Evolutionary conservation across 1,284 basidiomycete species (phyloP).

Genomic region (Pseudozyma thailandica): DNA sequence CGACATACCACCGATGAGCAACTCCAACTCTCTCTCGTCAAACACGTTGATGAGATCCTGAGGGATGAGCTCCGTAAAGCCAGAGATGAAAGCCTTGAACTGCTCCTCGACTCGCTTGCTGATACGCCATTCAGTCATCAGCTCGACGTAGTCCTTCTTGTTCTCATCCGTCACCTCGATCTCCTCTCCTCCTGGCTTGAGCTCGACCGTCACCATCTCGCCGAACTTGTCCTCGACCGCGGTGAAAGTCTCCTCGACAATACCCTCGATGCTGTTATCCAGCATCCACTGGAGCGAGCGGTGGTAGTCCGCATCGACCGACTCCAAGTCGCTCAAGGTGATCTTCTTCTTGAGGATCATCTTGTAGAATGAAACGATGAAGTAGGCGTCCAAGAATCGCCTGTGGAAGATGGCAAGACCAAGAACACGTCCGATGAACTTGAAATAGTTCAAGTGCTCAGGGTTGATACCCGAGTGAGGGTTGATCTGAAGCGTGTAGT

Average conservation of each 20-base stretch:
- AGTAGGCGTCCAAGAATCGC: slow-evolving; percentile 98
- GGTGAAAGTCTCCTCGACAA: slow-evolving; percentile 67
- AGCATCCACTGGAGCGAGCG: slow-evolving; percentile 94
- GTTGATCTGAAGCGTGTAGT: slow-evolving; percentile 98
- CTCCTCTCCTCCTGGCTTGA: slow-evolving; percentile 86
- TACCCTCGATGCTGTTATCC: slow-evolving; percentile 66
- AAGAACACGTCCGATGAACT: slow-evolving; percentile 94
- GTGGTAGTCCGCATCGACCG: slow-evolving; percentile 73
- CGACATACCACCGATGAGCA: slow-evolving; percentile 95
- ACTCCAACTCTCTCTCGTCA: slow-evolving; percentile 94
- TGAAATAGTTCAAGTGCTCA: slow-evolving; percentile 99
- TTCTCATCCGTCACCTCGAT: slow-evolving; percentile 93
- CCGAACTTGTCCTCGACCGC: slow-evolving; percentile 96
- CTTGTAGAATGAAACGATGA: slow-evolving; percentile 99
- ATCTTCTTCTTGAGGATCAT: slow-evolving; percentile 75
- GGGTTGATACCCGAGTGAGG: slow-evolving; percentile 97
- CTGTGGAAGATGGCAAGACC: slow-evolving; percentile 98
- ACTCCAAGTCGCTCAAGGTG: slow-evolving; percentile 64
- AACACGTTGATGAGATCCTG: slow-evolving; percentile 95
- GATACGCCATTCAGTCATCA: slow-evolving; percentile 93
- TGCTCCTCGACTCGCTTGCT: slow-evolving; percentile 90
- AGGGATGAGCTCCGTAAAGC: slow-evolving; percentile 93
- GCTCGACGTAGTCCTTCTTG: slow-evolving; percentile 98
- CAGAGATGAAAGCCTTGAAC: slow-evolving; percentile 94
- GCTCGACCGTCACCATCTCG: slow-evolving; percentile 90